phyloP scores from a whole-genome alignment of 1,139 yeast genomes.

The Candida sojae region DNA sequence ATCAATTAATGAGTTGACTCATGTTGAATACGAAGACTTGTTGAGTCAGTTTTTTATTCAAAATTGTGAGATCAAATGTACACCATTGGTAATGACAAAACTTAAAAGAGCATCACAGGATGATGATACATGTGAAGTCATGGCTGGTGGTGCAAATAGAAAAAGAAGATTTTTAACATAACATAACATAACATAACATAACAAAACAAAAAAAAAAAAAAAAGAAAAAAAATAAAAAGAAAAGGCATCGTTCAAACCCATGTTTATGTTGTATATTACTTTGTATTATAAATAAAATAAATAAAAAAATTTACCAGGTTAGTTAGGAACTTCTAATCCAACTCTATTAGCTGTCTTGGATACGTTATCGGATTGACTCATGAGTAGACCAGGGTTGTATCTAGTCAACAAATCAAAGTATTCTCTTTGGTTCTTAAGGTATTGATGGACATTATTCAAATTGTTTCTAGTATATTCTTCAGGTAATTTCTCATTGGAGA shows the following conservation, averaged over 20 bases:
- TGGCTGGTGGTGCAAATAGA: constrained; percentile 18
- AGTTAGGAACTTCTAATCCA: constrained; percentile 54
- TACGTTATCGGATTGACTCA: constrained; percentile 78
- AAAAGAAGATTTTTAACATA: too few species aligned
- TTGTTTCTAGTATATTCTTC: constrained; percentile 19
- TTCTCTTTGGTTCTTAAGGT: constrained; percentile 69
- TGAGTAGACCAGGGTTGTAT: constrained; percentile 81
- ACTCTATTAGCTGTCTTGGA: constrained; percentile 81
- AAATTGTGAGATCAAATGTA: constrained; percentile 30
- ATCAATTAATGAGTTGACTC: constrained; percentile 23
- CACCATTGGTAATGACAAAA: constrained; percentile 15
- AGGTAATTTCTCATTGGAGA: constrained; percentile 10
- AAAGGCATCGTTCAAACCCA: not conserved
- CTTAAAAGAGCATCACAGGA: constrained; percentile 35
- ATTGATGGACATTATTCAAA: constrained; percentile 53
- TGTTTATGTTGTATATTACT: not conserved
- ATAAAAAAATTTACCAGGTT: constrained; percentile 3
- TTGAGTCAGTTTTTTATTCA: constrained; percentile 42
- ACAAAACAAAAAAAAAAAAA: not conserved
- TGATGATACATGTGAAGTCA: constrained; percentile 14
- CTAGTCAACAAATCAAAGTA: constrained; percentile 80
- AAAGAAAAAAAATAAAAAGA: not conserved
- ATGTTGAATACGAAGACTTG: constrained; percentile 44
- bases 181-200: too few species aligned
- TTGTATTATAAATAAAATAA: constrained; percentile 5